Conservation (phyloP, 1,284 basidiomycete species). For the Trichosporon ovoides region DNA sequence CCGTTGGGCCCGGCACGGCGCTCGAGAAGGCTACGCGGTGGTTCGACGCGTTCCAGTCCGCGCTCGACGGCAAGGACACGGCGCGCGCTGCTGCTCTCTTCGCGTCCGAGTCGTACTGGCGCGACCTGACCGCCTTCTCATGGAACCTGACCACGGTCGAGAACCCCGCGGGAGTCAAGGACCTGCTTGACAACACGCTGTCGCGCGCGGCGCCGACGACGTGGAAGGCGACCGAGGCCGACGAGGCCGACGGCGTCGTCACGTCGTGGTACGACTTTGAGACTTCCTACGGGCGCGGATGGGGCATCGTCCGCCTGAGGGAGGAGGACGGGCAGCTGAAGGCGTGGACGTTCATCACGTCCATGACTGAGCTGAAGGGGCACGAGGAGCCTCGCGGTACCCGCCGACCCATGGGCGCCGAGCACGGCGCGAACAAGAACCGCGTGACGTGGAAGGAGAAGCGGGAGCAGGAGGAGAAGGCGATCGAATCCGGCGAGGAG, state of each 20-base stretch:
- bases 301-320: constrained; percentile 25
- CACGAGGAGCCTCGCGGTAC: constrained; percentile 49
- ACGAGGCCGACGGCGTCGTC: constrained; percentile 17
- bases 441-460: constrained; percentile 23
- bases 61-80: constrained; percentile 57
- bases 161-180: constrained; percentile 40
- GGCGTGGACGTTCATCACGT: constrained; percentile 55
- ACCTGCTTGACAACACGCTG: constrained; percentile 13
- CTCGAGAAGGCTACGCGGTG: constrained; percentile 9
- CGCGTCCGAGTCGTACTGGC: constrained; percentile 50
- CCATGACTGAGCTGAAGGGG: constrained; percentile 55
- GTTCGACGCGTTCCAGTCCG: constrained; percentile 12
- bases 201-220: constrained; percentile 7
- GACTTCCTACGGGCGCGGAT: constrained; percentile 44
- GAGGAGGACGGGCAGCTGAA: constrained; percentile 57
- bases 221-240: constrained; percentile 30
- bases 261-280: constrained; percentile 39
- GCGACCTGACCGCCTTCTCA: constrained; percentile 59
- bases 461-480: constrained; percentile 29
- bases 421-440: constrained; percentile 20
- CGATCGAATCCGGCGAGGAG: constrained; percentile 13
- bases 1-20: background rate
- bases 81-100: constrained; percentile 88
- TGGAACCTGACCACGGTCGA: constrained; percentile 62
- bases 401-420: constrained; percentile 19